phyloP scores from a whole-genome alignment of 768 basidiomycete genomes.

The Russula sp. region DNA sequence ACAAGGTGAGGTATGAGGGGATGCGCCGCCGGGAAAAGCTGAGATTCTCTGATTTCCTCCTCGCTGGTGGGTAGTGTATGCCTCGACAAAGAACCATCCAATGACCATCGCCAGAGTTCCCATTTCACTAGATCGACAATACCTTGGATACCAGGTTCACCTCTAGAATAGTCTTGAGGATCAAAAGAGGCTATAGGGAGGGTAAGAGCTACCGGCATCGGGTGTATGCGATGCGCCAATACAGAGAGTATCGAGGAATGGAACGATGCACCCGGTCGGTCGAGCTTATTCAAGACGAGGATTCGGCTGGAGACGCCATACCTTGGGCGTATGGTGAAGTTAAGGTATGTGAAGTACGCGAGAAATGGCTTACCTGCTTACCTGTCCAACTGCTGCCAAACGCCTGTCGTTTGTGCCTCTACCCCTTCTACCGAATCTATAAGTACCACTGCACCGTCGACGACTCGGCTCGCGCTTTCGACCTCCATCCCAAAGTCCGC shows the following conservation, averaged over 20 bases:
- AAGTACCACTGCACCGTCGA: constrained; percentile 85
- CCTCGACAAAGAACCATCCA: constrained; percentile 44
- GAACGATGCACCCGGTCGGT: constrained; percentile 82
- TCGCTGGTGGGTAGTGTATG: constrained; percentile 51
- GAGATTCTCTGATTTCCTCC: constrained; percentile 43
- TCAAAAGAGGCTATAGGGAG: constrained; percentile 80
- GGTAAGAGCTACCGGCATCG: constrained; percentile 63
- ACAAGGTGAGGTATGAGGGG: constrained; percentile 67
- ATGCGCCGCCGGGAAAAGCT: constrained; percentile 54
- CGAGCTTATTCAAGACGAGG: constrained; percentile 84
- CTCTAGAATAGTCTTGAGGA: constrained; percentile 58
- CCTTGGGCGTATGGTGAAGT: constrained; percentile 40
- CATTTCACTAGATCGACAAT: constrained; percentile 81
- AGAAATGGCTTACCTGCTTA: constrained; percentile 43
- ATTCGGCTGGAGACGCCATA: constrained; percentile 77
- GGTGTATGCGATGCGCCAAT: constrained; percentile 70
- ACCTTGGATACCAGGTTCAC: constrained; percentile 82
- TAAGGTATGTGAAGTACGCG: neutral
- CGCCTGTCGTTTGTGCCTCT: constrained; percentile 85
- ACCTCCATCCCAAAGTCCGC: constrained; percentile 98
- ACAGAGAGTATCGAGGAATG: constrained; percentile 67
- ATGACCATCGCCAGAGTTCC: constrained; percentile 75
- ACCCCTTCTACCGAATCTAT: constrained; percentile 91
- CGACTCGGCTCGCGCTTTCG: constrained; percentile 85
- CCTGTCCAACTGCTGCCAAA: constrained; percentile 87